A percentile compares a stretch with the other conserved stretches of the same genome.
Evolutionary conservation across 1,284 basidiomycete species (phyloP).

Genomic region (Tilletiopsis washingtonensis): DNA sequence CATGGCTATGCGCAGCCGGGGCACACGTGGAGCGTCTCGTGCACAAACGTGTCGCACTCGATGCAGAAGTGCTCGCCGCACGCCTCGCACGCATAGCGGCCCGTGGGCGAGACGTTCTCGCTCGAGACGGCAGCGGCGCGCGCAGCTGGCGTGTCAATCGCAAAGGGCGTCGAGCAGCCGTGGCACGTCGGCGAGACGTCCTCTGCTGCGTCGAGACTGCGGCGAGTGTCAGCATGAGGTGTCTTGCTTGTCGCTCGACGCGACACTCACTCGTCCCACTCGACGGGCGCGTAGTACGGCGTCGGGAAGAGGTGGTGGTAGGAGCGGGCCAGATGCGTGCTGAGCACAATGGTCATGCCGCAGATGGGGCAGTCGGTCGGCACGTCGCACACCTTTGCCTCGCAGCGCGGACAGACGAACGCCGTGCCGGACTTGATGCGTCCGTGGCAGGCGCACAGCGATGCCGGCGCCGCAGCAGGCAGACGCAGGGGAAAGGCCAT

Average conservation of each 20-base stretch:
- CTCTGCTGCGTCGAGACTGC: too few species aligned
- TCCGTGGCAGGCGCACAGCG: conserved; percentile 78
- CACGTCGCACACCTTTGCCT: conserved; percentile 88
- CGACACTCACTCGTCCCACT: conserved; percentile 12
- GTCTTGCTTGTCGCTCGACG: not conserved
- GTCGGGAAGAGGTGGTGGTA: conserved; percentile 92
- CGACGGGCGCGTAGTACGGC: conserved; percentile 63
- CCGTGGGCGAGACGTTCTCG: conserved; percentile 16
- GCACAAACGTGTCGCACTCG: conserved; percentile 44
- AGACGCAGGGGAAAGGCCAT: conserved; percentile 74
- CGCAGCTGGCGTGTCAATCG: not conserved
- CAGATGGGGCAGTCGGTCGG: conserved; percentile 97
- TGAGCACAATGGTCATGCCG: conserved; percentile 93
- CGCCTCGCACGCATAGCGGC: conserved; percentile 34
- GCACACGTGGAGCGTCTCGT: conserved; percentile 40
- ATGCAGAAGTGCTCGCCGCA: conserved; percentile 39
- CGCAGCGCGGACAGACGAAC: conserved; percentile 88
- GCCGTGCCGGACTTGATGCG: conserved; percentile 72
- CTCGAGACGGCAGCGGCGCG: not conserved
- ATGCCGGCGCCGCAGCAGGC: conserved; percentile 27
- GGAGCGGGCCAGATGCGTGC: conserved; percentile 88
- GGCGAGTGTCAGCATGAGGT: not conserved
- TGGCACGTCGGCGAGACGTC: too few species aligned
- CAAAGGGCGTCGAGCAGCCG: too few species aligned
- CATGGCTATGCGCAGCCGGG: conserved; percentile 39